phyloP scores from a whole-genome alignment of 2,329 filamentous ascomycete species.

The Beauveria scarabaeidicola region DNA sequence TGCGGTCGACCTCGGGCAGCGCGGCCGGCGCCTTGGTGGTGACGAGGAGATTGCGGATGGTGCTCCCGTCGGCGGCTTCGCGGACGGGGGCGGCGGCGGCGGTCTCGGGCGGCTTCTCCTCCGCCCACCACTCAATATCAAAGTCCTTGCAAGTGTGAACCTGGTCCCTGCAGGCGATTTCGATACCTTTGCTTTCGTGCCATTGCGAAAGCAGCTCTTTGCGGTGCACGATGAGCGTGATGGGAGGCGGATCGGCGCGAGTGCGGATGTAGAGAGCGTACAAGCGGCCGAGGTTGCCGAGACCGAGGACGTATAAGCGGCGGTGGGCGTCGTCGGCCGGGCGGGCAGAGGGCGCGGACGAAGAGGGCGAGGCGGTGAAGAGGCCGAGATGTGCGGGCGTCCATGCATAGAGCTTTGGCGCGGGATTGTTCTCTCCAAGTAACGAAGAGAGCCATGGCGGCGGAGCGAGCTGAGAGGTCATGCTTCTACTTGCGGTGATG shows the following conservation, averaged over 20 bases:
- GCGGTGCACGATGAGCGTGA: conserved; percentile 74
- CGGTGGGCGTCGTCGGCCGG: conserved; percentile 16
- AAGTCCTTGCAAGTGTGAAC: conserved; percentile 29
- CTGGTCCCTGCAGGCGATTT: conserved; percentile 30
- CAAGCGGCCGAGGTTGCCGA: conserved; percentile 74
- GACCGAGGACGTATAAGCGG: conserved; percentile 70
- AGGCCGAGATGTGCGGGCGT: conserved; percentile 21
- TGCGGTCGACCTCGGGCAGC: conserved; percentile 46
- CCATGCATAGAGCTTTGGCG: conserved; percentile 32
- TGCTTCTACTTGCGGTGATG: neutral
- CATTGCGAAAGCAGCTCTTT: conserved; percentile 40
- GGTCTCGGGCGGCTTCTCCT: conserved; percentile 23
- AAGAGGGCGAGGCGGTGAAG: neutral
- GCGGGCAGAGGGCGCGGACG: neutral
- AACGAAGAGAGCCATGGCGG: conserved; percentile 27
- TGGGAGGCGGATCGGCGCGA: conserved; percentile 52
- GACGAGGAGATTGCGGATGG: conserved; percentile 67
- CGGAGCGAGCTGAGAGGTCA: neutral
- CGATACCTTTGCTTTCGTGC: conserved; percentile 34
- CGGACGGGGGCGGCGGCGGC: conserved; percentile 22
- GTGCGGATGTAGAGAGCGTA: conserved; percentile 64
- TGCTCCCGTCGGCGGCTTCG: conserved; percentile 30
- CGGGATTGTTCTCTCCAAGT: conserved; percentile 18
- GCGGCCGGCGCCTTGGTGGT: conserved; percentile 67
- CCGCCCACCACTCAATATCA: conserved; percentile 47